Conservation (phyloP, 2,329 filamentous ascomycete species). For the Penicillium paneum region DNA sequence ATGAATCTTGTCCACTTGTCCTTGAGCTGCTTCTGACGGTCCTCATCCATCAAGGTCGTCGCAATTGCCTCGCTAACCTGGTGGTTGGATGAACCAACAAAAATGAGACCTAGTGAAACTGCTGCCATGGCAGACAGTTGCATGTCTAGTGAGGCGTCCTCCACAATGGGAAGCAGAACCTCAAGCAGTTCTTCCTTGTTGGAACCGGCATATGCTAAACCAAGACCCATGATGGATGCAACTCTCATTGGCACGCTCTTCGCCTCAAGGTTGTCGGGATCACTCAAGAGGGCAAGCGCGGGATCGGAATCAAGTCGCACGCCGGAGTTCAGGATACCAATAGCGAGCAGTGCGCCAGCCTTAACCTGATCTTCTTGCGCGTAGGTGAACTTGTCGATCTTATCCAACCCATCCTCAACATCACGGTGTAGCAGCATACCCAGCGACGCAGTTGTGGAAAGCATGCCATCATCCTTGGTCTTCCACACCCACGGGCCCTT, state of each 20-base stretch:
- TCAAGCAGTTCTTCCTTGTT: constrained; percentile 88
- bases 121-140: constrained; percentile 96
- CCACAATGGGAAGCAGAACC: constrained; percentile 78
- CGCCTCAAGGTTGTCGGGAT: constrained; percentile 73
- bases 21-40: constrained; percentile 83
- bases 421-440: constrained; percentile 93
- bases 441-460: constrained; percentile 90
- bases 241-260: constrained; percentile 75
- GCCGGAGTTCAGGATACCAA: constrained; percentile 93
- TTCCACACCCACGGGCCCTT: constrained; percentile 98
- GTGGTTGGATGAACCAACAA: constrained; percentile 86
- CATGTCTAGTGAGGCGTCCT: constrained; percentile 82
- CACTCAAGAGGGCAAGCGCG: constrained; percentile 79
- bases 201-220: constrained; percentile 89
- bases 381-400: constrained; percentile 93
- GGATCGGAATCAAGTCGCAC: constrained; percentile 87
- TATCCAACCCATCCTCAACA: constrained; percentile 84
- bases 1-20: constrained; percentile 99
- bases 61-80: constrained; percentile 91
- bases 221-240: constrained; percentile 91
- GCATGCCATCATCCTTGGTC: constrained; percentile 96
- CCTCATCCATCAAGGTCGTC: constrained; percentile 88
- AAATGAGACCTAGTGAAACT: constrained; percentile 82
- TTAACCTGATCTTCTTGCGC: constrained; percentile 77
- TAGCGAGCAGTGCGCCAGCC: constrained; percentile 86